phyloP scores from a whole-genome alignment of 2,329 filamentous ascomycete species.

The Cladobotryum mycophilum region DNA sequence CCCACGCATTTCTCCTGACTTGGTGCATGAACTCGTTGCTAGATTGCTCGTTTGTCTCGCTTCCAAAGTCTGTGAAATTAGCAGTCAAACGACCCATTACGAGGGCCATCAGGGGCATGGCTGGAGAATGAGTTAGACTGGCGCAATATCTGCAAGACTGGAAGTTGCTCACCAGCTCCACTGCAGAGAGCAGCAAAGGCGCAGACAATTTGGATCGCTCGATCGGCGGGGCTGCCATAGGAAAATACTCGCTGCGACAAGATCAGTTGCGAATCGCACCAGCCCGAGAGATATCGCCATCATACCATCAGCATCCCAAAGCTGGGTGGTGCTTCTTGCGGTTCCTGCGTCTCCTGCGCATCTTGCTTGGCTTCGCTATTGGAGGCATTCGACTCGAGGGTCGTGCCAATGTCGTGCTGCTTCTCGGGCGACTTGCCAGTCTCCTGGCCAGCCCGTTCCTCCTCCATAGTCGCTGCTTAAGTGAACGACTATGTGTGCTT shows the following conservation, averaged over 20 bases:
- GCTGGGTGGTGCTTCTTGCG: background rate
- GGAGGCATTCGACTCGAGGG: background rate
- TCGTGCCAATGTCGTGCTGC: background rate
- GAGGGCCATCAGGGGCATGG: conserved; percentile 6
- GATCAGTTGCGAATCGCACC: background rate
- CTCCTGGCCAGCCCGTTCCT: background rate
- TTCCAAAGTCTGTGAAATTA: conserved; percentile 4
- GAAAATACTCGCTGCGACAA: conserved; percentile 2
- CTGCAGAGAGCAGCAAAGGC: conserved; percentile 3
- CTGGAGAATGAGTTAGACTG: background rate
- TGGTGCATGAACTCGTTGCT: background rate
- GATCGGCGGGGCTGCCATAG: background rate
- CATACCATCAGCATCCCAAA: background rate
- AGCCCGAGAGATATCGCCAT: background rate
- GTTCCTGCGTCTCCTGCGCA: background rate
- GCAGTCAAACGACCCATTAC: conserved; percentile 6
- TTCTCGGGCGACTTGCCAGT: background rate
- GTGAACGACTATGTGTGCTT: no score
- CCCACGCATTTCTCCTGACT: conserved; percentile 1
- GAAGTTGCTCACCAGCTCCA: conserved; percentile 2
- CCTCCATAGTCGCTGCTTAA: background rate
- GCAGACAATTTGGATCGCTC: background rate
- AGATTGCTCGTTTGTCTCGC: background rate
- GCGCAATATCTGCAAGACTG: no score
- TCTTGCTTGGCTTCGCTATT: background rate